Percentiles rank a stretch among this genome's conserved stretches.
Conservation (phyloP, 1,284 basidiomycete genomes). For the Cutaneotrichosporon cutaneum region DNA sequence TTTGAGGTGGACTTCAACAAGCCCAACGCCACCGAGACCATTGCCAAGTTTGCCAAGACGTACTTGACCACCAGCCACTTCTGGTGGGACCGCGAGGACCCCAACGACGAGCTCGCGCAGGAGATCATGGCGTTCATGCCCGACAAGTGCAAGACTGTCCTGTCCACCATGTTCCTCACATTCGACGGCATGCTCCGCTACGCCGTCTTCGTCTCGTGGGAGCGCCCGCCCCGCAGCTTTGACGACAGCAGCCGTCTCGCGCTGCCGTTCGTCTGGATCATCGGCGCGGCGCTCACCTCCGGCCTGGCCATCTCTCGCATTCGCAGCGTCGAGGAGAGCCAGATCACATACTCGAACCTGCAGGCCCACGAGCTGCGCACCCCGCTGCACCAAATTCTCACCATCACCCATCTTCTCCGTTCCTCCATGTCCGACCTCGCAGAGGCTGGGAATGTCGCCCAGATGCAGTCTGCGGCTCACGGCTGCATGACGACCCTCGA, state of each 20-base stretch:
- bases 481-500: constrained; percentile 29
- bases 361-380: constrained; percentile 52
- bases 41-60: constrained; percentile 30
- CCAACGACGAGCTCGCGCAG: constrained; percentile 27
- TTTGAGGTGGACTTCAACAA: constrained; percentile 28
- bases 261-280: constrained; percentile 42
- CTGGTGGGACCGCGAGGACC: constrained; percentile 45
- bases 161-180: constrained; percentile 35
- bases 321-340: constrained; percentile 42
- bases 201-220: constrained; percentile 43
- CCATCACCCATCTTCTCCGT: constrained; percentile 48
- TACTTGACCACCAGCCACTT: constrained; percentile 35
- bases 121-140: constrained; percentile 41
- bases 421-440: constrained; percentile 43
- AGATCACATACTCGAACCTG: constrained; percentile 47
- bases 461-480: not conserved
- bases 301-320: constrained; percentile 41
- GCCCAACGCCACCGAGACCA: constrained; percentile 17
- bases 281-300: constrained; percentile 42
- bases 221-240: constrained; percentile 34
- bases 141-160: constrained; percentile 29
- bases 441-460: constrained; percentile 18
- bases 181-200: constrained; percentile 38
- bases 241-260: constrained; percentile 36
- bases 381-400: constrained; percentile 50